Evolutionary conservation across 139 green algal genomes (phyloP), one percentile per base, ranked within the genome.

Genomic region (Coelastrella sp.): DNA sequence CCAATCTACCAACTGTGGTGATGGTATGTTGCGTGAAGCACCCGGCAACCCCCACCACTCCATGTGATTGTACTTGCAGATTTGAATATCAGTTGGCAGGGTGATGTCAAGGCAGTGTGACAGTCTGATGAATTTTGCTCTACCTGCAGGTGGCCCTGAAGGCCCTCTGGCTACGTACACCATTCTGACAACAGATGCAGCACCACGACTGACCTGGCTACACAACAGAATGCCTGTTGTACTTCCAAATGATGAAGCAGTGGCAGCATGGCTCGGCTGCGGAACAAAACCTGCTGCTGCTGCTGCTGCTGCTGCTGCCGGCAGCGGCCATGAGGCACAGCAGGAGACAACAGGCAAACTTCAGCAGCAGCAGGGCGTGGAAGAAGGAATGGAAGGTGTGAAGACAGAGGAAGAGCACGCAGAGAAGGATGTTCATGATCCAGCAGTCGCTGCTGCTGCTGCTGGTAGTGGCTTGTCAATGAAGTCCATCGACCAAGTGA

Each of bases 211-310:
- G 76, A 24, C 85, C 14, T 98, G 95, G 96, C 94, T 98, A 87
- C 96, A 98, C 88, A 93, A 97, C 94, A 93, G 96, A 66, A 97
- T 98, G 96, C 96, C 96, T 0, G 95, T 96, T 22, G 80, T 98
- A 10, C 93, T 98, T 25, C 86, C 72, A 10, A 87, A 73, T 25
- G 25, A 92, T 9, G 90, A 84, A 61, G 89, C 81, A 27, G 27
- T 89, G 0, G 59, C 83, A 24, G 66, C 82, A 49, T 91, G 78
- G 78, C 74, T 93, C 12, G 66, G 61, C 12, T 9, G 60, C 60
- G 12, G 60, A 24, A 66, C 22, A 15, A 78, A 70, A 17, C 63
- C 63, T 70, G 9, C 63, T 70, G 68, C 8, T 76, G 8, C n/a
- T 76, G n/a, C n/a, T n/a, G n/a, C n/a, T n/a, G n/a, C 63, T 70